Conservation (phyloP, 805 yeast genomes). For the Lipomyces sp. region DNA sequence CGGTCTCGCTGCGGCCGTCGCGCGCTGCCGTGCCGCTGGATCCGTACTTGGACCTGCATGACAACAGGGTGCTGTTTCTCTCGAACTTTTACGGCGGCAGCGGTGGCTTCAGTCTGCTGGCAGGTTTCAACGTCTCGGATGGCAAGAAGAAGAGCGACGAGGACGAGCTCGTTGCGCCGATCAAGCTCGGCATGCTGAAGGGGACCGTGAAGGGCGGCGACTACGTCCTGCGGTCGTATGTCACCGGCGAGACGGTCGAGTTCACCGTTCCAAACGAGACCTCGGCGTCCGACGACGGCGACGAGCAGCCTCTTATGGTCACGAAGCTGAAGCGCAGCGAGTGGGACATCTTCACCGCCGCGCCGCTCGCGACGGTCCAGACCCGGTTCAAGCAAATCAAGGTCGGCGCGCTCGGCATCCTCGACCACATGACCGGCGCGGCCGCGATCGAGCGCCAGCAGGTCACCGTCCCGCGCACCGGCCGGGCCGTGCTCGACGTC, state of each 20-base stretch:
- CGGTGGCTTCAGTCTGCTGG: conserved; percentile 27
- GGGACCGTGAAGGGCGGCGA: conserved; percentile 16
- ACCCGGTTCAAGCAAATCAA: conserved; percentile 9
- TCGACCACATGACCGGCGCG: conserved; percentile 22
- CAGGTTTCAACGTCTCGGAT: conserved; percentile 23
- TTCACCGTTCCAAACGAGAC: conserved; percentile 3
- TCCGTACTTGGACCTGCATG: conserved; percentile 20
- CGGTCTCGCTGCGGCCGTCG: conserved; percentile 24
- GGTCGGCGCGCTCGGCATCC: conserved; percentile 24
- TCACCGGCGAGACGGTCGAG: conserved; percentile 16
- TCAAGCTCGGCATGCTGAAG: conserved; percentile 20
- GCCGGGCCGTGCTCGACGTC: conserved; percentile 23
- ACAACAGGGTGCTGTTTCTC: conserved; percentile 16
- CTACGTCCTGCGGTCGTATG: conserved; percentile 22
- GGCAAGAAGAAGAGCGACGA: conserved; percentile 2
- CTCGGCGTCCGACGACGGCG: conserved; percentile 8
- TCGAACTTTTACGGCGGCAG: conserved; percentile 24
- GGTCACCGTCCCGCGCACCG: conserved; percentile 19
- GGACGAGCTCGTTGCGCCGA: conserved; percentile 10
- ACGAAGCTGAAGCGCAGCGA: conserved; percentile 14
- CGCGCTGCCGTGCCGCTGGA: conserved; percentile 22
- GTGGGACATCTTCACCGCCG: conserved; percentile 28
- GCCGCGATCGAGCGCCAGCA: conserved; percentile 24
- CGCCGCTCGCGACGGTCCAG: conserved; percentile 23
- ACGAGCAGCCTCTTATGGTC: conserved; percentile 9